These are phyloP conservation scores for Fusarium buharicum DNA, from an alignment of 2,329 filamentous ascomycete species.

Conservation along the genomic window DNA sequence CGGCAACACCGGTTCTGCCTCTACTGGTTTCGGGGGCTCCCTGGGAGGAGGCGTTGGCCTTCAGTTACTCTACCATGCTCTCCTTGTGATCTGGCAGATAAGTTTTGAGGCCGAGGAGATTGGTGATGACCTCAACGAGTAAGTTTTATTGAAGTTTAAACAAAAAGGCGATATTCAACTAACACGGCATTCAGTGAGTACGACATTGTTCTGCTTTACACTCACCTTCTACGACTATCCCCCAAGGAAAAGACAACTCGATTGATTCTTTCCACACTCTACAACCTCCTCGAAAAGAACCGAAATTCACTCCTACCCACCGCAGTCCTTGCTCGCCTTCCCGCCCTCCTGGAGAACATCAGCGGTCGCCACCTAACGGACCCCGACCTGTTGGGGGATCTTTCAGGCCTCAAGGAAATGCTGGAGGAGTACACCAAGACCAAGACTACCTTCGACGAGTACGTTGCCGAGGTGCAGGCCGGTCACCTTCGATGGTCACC, in stretches of 20 bases:
- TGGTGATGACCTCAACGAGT: slow-evolving; percentile 85
- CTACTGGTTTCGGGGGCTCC: slow-evolving; percentile 69
- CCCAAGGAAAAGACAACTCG: slow-evolving; percentile 98
- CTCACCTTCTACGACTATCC: slow-evolving; percentile 89
- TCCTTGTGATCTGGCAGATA: slow-evolving; percentile 95
- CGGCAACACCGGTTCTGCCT: slow-evolving; percentile 62
- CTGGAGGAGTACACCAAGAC: slow-evolving; percentile 75
- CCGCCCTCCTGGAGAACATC: slow-evolving; percentile 71
- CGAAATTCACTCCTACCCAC: slow-evolving; percentile 80
- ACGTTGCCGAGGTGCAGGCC: slow-evolving; percentile 84
- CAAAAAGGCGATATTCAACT: slow-evolving; percentile 20
- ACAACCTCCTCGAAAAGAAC: slow-evolving; percentile 81
- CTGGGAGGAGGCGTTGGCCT: slow-evolving; percentile 86
- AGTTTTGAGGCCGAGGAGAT: slow-evolving; percentile 87
- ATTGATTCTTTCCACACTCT: slow-evolving; percentile 86
- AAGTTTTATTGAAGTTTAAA: slow-evolving; percentile 53
- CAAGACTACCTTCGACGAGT: slow-evolving; percentile 86
- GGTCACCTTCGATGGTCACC: slow-evolving; percentile 94
- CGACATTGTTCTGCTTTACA: slow-evolving; percentile 90
- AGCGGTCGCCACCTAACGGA: slow-evolving; percentile 71
- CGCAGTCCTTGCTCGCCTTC: slow-evolving; percentile 86
- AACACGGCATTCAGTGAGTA: slow-evolving; percentile 70
- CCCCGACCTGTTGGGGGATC: slow-evolving; percentile 71
- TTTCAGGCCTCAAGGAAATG: slow-evolving; percentile 69
- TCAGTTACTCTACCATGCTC: slow-evolving; percentile 92